phyloP scores from a whole-genome alignment of 805 yeast species.

The Candida germanica region DNA sequence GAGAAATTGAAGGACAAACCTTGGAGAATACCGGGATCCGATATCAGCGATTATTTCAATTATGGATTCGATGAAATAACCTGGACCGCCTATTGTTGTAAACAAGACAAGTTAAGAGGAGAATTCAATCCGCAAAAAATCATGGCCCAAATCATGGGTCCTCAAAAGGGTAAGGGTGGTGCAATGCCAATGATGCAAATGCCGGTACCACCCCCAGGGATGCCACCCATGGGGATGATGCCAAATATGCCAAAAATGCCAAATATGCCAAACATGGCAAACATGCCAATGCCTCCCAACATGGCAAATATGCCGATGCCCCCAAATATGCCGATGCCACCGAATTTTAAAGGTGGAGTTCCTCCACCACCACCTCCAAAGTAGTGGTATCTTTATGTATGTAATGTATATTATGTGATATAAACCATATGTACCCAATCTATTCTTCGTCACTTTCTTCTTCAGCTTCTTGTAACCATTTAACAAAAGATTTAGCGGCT shows the following conservation, averaged over 20 bases:
- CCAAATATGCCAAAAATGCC: slow-evolving; percentile 15
- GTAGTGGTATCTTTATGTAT: slow-evolving; percentile 5
- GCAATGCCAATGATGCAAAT: slow-evolving; percentile 21
- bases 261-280: slow-evolving; percentile 21
- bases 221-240: slow-evolving; percentile 15
- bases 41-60: slow-evolving; percentile 89
- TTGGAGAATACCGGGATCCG: slow-evolving; percentile 98
- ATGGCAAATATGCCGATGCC: slow-evolving; percentile 6
- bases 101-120: slow-evolving; percentile 77
- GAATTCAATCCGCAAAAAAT: slow-evolving; percentile 82
- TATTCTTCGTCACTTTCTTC: slow-evolving; percentile 70
- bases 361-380: slow-evolving; percentile 17
- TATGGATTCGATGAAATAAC: slow-evolving; percentile 95
- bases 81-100: slow-evolving; percentile 89
- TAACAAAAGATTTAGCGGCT: slow-evolving; percentile 93
- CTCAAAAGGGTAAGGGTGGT: slow-evolving; percentile 7
- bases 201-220: slow-evolving; percentile 15
- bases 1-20: slow-evolving; percentile 90
- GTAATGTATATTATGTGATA: slow-evolving; percentile 1
- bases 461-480: slow-evolving; percentile 95
- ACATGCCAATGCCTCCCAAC: slow-evolving; percentile 16
- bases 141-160: slow-evolving; percentile 55
- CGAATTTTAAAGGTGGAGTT: slow-evolving; percentile 12
- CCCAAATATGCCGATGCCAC: too few species aligned
- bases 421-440: slow-evolving; percentile 1